These are phyloP conservation scores for Umbelopsis isabellina DNA, from an alignment of 192 early-diverging fungal species.

Conservation along the genomic window DNA sequence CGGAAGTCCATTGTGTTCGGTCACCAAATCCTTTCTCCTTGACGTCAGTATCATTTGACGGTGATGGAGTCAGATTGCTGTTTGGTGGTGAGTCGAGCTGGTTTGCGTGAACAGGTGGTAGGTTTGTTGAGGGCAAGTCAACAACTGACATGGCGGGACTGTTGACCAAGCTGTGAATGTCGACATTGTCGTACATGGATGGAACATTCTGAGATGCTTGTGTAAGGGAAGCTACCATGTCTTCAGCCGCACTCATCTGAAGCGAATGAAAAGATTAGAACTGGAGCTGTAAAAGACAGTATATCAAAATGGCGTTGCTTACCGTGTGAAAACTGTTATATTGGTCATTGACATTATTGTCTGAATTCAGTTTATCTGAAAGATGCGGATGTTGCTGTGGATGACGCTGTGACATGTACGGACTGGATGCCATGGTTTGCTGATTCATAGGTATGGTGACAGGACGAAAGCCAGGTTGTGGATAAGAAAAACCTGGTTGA, in stretches of 20 bases:
- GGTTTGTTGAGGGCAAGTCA: conserved; percentile 19
- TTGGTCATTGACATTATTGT: conserved; percentile 15
- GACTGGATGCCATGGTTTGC: conserved; percentile 6
- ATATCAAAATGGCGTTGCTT: background rate
- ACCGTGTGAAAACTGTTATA: conserved; percentile 16
- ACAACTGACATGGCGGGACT: conserved; percentile 21
- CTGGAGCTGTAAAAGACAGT: background rate
- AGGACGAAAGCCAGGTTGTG: conserved; percentile 3
- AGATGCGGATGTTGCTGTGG: conserved; percentile 6
- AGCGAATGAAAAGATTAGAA: background rate
- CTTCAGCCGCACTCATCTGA: conserved; percentile 13
- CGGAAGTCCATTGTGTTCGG: conserved; percentile 67
- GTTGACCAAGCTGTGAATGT: conserved; percentile 29
- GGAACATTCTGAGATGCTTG: conserved; percentile 15
- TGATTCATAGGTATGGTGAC: conserved; percentile 18
- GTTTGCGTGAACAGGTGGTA: conserved; percentile 23
- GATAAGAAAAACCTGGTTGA: background rate
- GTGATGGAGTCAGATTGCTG: conserved; percentile 17
- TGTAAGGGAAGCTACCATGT: conserved; percentile 25
- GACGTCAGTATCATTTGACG: conserved; percentile 19
- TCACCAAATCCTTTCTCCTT: conserved; percentile 29
- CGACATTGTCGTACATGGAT: conserved; percentile 32
- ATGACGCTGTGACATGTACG: conserved; percentile 10
- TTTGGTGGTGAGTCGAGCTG: conserved; percentile 20
- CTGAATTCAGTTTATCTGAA: background rate